These are phyloP conservation scores for Eimeria falciformis DNA, from an alignment of 169 alveolate species.

Conservation along the genomic window DNA sequence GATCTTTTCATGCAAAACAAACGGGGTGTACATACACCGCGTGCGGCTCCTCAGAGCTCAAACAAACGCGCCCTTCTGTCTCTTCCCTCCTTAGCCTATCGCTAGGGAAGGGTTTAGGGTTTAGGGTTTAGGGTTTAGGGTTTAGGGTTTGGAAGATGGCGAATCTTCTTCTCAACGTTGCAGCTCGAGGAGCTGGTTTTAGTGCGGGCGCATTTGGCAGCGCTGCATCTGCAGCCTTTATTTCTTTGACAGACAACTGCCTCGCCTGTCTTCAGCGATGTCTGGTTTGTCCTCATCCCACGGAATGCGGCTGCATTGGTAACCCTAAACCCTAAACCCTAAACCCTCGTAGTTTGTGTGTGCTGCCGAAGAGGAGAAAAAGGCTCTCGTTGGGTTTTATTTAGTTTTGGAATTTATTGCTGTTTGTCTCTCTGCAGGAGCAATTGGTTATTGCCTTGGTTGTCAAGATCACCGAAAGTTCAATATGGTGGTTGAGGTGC, in stretches of 20 bases:
- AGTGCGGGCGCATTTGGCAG: neutral
- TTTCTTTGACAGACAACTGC: neutral
- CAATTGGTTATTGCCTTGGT: slow-evolving; percentile 25
- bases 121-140: slow-evolving; percentile 23
- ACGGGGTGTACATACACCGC: too few species aligned
- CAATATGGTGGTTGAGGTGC: slow-evolving; percentile 81
- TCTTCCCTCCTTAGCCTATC: too few species aligned
- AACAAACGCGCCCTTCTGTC: too few species aligned
- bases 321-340: slow-evolving; percentile 43
- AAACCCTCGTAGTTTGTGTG: too few species aligned
- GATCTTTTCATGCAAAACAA: too few species aligned
- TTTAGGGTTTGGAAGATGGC: neutral
- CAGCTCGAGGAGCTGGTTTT: slow-evolving; percentile 7
- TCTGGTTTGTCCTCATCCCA: slow-evolving; percentile 41
- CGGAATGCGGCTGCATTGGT: slow-evolving; percentile 66
- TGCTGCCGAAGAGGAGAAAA: too few species aligned
- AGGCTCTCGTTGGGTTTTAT: neutral
- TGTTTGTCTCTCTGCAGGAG: neutral
- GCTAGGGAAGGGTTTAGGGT: slow-evolving; percentile 23
- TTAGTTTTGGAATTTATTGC: neutral
- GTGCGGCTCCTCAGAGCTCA: too few species aligned
- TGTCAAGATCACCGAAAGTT: slow-evolving; percentile 83
- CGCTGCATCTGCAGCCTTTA: neutral
- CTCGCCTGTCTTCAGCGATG: neutral
- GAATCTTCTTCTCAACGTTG: neutral